Evolutionary conservation across 441 rosid genomes (phyloP).

Genomic region (Syzygium syzygioides): DNA sequence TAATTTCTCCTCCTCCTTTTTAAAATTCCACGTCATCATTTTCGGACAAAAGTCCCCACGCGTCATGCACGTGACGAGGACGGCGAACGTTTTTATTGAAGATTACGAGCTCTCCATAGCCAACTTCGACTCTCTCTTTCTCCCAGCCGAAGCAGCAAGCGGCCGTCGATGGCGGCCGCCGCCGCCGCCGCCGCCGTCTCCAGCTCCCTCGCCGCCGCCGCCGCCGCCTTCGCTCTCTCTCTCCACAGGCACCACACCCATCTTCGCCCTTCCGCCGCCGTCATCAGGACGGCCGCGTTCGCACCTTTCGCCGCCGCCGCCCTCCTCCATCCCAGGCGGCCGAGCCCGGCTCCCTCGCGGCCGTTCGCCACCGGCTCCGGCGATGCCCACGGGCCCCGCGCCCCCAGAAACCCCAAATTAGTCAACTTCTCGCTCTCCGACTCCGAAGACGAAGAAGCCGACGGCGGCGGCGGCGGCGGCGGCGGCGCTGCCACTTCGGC

Average conservation of each 20-base stretch:
- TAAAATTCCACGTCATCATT: neutral
- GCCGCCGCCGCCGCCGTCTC: neutral
- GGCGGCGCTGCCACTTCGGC: constrained; percentile 10
- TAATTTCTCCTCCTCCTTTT: neutral
- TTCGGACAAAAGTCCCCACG: neutral
- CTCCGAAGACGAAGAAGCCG: constrained; percentile 18
- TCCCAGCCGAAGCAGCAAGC: neutral
- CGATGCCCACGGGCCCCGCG: neutral
- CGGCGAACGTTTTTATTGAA: neutral
- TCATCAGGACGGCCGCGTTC: neutral
- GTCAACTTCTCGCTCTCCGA: constrained; percentile 61
- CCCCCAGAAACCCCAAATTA: constrained; percentile 27
- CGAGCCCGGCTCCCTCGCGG: neutral
- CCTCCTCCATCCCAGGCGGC: neutral
- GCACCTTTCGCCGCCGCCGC: neutral
- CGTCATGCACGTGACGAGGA: no score
- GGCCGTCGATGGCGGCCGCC: constrained; percentile 3
- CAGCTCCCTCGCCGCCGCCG: neutral
- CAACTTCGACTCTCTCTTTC: neutral
- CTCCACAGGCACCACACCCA: neutral
- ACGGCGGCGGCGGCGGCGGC: constrained; percentile 5
- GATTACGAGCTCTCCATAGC: neutral
- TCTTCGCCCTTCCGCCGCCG: neutral
- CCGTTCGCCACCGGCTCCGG: neutral
- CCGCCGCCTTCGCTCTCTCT: neutral